phyloP scores from a whole-genome alignment of 768 basidiomycete species.

The Daedalea quercina region DNA sequence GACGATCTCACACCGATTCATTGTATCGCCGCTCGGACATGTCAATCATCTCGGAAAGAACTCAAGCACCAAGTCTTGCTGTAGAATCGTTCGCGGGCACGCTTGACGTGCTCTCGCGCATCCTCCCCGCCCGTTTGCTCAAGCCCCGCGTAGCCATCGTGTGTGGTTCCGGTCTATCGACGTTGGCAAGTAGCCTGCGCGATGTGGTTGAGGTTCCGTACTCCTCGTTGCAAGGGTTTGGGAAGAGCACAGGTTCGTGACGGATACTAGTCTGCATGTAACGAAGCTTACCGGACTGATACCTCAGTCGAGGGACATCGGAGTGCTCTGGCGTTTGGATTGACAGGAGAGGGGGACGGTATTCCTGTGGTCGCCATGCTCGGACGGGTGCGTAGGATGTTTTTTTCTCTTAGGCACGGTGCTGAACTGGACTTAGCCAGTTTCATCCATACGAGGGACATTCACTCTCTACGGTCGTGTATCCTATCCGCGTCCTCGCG shows the following conservation, averaged over 20 bases:
- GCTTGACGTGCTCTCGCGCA: slow-evolving; percentile 19
- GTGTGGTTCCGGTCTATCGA: slow-evolving; percentile 81
- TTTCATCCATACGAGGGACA: slow-evolving; percentile 88
- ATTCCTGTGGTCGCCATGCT: slow-evolving; percentile 87
- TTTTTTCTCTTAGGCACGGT: background rate
- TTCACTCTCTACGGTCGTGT: slow-evolving; percentile 57
- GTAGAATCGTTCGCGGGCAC: too few species aligned
- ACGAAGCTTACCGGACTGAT: too few species aligned
- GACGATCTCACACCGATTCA: too few species aligned
- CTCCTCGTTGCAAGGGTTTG: slow-evolving; percentile 63
- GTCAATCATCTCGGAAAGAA: too few species aligned
- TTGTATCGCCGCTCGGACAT: too few species aligned
- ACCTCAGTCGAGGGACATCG: slow-evolving; percentile 70
- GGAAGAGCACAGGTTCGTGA: slow-evolving; percentile 62
- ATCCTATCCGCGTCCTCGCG: slow-evolving; percentile 77
- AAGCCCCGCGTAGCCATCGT: slow-evolving; percentile 75
- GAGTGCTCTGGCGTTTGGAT: slow-evolving; percentile 75
- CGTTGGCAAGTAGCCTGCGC: slow-evolving; percentile 55
- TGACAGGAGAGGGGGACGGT: slow-evolving; percentile 54
- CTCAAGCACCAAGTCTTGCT: too few species aligned
- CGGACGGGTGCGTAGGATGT: slow-evolving; percentile 54
- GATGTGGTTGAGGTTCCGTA: slow-evolving; percentile 61
- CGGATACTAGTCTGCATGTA: background rate
- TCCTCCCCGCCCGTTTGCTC: slow-evolving; percentile 32
- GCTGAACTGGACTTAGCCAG: slow-evolving; percentile 29